Conservation (phyloP, 441 rosid genomes). For the Dalechampia spathulata region DNA sequence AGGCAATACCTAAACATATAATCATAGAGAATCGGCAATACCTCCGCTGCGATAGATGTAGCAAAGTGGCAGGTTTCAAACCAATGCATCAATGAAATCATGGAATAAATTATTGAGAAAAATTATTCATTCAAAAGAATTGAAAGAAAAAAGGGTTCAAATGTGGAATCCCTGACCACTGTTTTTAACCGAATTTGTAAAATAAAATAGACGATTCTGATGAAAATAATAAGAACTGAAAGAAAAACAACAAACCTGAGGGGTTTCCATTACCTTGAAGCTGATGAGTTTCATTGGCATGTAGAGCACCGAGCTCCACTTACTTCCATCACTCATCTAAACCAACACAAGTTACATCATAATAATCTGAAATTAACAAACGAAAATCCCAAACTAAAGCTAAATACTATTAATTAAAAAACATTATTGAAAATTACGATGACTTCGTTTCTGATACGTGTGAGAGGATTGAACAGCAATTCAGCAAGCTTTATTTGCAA, state of each 20-base stretch:
- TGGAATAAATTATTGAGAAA: neutral
- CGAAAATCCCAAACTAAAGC: neutral
- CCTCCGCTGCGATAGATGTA: slow-evolving; percentile 92
- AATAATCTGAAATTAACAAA: neutral
- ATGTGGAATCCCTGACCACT: too few species aligned
- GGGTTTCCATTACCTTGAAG: slow-evolving; percentile 98
- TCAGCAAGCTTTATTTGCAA: slow-evolving; percentile 87
- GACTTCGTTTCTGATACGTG: slow-evolving; percentile 73
- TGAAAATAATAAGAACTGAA: too few species aligned
- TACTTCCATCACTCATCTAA: slow-evolving; percentile 85
- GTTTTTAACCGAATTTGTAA: too few species aligned
- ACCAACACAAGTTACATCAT: neutral
- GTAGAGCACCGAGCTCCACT: slow-evolving; percentile 84
- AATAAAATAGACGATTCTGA: too few species aligned
- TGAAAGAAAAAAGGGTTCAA: neutral
- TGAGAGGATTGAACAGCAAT: slow-evolving; percentile 86
- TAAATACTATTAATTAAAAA: neutral
- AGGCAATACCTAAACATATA: slow-evolving; percentile 71
- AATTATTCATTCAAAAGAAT: neutral
- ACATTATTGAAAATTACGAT: slow-evolving; percentile 76
- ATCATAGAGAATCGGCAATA: too few species aligned
- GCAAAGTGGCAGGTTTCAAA: slow-evolving; percentile 84
- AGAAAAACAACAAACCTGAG: slow-evolving; percentile 44
- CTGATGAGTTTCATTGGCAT: slow-evolving; percentile 81
- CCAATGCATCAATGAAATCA: slow-evolving; percentile 38